Conservation (phyloP, 805 yeast species). For the Priceomyces medius region DNA sequence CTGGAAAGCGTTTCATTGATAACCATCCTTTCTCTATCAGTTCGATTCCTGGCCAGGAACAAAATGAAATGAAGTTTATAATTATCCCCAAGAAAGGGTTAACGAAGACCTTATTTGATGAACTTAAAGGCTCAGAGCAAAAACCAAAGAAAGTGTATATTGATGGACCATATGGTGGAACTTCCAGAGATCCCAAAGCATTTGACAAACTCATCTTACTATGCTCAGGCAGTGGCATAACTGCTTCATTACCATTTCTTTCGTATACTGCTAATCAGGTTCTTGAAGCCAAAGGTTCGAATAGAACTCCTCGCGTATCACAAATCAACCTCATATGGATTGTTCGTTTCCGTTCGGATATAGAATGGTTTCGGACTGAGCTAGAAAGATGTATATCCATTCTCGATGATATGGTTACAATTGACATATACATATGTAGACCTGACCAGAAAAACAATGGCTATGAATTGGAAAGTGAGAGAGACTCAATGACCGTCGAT, state of each 20-base stretch:
- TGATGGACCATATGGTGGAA: conserved; percentile 63
- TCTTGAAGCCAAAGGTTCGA: conserved; percentile 7
- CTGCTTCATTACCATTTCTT: conserved; percentile 49
- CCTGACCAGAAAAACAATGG: background rate
- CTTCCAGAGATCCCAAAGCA: conserved; percentile 41
- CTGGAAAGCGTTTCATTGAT: conserved; percentile 44
- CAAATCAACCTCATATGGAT: conserved; percentile 47
- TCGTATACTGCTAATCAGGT: conserved; percentile 20
- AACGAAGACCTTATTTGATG: conserved; percentile 34
- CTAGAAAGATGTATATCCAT: conserved; percentile 24
- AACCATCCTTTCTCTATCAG: conserved; percentile 58
- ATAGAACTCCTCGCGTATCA: conserved; percentile 16
- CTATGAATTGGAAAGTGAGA: background rate
- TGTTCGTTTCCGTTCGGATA: conserved; percentile 28
- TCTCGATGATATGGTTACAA: conserved; percentile 25
- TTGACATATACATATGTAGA: conserved; percentile 23
- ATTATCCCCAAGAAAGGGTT: conserved; percentile 48
- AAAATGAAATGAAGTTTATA: conserved; percentile 40
- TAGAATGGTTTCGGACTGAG: conserved; percentile 43
- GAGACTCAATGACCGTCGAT: conserved; percentile 5
- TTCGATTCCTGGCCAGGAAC: conserved; percentile 25
- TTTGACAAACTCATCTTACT: conserved; percentile 45
- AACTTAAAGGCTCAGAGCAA: conserved; percentile 26
- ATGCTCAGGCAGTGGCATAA: conserved; percentile 53
- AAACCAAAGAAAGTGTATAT: conserved; percentile 34